Base-by-base conservation (phyloP, 1,139 yeast species). In the Protomyces arabidopsidicola region DNA sequence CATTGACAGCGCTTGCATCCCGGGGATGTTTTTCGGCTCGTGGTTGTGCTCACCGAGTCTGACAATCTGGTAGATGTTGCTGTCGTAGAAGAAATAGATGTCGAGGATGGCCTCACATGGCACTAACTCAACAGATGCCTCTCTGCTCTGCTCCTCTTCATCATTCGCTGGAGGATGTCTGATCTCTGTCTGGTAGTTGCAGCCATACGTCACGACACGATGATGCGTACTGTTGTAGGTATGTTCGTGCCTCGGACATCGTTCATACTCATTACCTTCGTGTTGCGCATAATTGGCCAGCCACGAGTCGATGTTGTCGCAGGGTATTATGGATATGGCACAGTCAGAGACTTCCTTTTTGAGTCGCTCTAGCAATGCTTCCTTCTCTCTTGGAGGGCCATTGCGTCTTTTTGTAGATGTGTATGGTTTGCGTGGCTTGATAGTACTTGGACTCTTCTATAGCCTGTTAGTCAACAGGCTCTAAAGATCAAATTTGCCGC, bases 151-250 rank as follows among this genome's bases (percentile, higher is more conserved):
- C 16, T 45, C 54, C 12, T 38, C 34, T 9, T 45, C 53, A 4
- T 55, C 24, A 8, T 3, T 31, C 18, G 27, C 31, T 14, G 9
- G 27, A 8, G 39, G 35, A 2, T 42, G 51, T 10, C 42, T 38
- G 9, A 54, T n/a, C 31, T 39, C 52, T 38, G 39, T 18, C 22
- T n/a, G 34, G 39, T 51, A 54, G 16, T 52, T 58, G 53, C 62
- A 58, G 10, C 55, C 56, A 52, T 58, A 58, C 18, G 62, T 58
- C 39, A 58, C 62, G 45, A 58, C 62, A 14, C 62, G 55, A 31
- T 58, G 62, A 34, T 58, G 62, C 6, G 62, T 58, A 34, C 62
- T 58, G 45, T 58, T 58, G 52, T 58, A 58, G 18, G 62, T 58
- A 50, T 58, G 62, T n/a, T 58, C 62, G 45, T 58, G 62, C 36